Conservation (phyloP, 2,329 filamentous ascomycete species). For the Catunica adiposa region DNA sequence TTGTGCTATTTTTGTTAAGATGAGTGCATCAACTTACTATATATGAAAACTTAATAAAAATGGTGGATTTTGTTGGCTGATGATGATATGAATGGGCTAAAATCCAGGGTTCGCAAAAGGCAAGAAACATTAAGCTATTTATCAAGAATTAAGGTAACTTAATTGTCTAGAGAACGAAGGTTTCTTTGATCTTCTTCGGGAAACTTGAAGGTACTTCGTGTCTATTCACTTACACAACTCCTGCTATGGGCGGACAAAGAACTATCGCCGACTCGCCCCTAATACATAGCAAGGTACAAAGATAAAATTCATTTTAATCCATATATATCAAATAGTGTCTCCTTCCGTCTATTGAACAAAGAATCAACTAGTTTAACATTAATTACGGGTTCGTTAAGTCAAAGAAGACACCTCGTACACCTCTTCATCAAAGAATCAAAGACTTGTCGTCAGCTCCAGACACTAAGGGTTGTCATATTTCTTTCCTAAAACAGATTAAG, state of each 20-base stretch:
- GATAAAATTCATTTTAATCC: too few relatives aligned
- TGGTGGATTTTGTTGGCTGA: background rate
- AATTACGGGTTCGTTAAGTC: too few relatives aligned
- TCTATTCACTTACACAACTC: too few relatives aligned
- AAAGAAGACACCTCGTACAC: background rate
- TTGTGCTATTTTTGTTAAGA: too few relatives aligned
- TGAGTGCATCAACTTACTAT: background rate
- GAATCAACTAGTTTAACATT: too few relatives aligned
- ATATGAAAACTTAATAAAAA: background rate
- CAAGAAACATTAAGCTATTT: background rate
- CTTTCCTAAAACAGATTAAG: slow-evolving; percentile 8
- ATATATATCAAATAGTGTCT: too few relatives aligned
- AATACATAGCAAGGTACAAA: too few relatives aligned
- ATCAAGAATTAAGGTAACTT: background rate
- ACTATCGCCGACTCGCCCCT: too few relatives aligned
- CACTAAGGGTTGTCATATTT: background rate
- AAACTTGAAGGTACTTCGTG: too few relatives aligned
- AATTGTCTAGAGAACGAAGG: background rate
- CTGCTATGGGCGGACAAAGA: too few relatives aligned
- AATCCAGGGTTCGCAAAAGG: background rate
- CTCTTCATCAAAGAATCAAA: background rate
- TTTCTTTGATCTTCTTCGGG: background rate
- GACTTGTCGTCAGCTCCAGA: background rate
- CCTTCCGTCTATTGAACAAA: too few relatives aligned
- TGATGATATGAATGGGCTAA: background rate